These are phyloP conservation scores for Pythium periplocum DNA, from an alignment of 352 stramenopile genomes.

Conservation along the genomic window DNA sequence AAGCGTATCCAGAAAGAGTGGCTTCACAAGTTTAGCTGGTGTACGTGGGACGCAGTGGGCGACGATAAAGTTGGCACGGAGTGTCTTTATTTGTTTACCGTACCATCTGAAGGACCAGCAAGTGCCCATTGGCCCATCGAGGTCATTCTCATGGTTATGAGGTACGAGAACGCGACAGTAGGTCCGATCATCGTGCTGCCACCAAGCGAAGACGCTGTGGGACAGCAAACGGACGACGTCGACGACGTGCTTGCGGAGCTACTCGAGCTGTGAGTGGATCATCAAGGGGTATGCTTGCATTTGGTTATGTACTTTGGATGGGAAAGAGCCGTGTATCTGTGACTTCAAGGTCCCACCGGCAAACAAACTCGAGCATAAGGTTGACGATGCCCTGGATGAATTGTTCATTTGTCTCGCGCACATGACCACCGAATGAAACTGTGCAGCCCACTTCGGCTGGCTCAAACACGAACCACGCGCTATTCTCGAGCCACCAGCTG, in stretches of 20 bases:
- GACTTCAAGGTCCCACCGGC: not conserved
- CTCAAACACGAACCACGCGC: not conserved
- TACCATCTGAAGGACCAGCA: slow-evolving; percentile 13
- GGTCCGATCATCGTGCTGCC: slow-evolving; percentile 13
- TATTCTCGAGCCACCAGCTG: not conserved
- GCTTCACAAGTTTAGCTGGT: slow-evolving; percentile 28
- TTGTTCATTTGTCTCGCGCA: not conserved
- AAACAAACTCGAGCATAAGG: not conserved
- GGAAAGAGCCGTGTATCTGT: not conserved
- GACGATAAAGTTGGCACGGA: slow-evolving; percentile 8
- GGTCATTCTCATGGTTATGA: slow-evolving; percentile 20
- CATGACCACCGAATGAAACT: not conserved
- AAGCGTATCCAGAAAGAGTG: slow-evolving; percentile 15
- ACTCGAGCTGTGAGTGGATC: too few species aligned
- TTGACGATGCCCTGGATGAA: not conserved
- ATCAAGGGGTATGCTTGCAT: too few species aligned
- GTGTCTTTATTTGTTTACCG: slow-evolving; percentile 15
- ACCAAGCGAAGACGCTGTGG: not conserved
- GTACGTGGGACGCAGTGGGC: slow-evolving; percentile 15
- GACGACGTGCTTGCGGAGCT: not conserved
- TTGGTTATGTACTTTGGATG: too few species aligned
- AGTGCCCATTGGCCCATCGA: slow-evolving; percentile 23
- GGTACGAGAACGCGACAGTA: slow-evolving; percentile 12
- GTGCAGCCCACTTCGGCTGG: not conserved
- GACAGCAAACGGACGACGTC: not conserved